Conservation (phyloP, 257 asterid genomes). For the Henckelia pumila region DNA sequence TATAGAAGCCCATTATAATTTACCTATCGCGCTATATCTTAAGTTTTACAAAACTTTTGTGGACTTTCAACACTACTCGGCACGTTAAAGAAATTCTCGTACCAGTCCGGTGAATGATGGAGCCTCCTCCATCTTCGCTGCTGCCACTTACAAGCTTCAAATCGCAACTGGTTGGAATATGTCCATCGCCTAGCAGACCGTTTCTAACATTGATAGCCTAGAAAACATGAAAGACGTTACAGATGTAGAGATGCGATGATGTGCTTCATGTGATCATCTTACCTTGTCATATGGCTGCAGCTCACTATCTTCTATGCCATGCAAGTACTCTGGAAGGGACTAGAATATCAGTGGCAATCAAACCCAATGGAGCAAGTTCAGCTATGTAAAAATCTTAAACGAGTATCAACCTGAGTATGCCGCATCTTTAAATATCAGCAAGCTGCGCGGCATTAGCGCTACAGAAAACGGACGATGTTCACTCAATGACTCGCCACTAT, state of each 20-base stretch:
- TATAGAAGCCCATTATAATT: background rate
- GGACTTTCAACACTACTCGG: conserved; percentile 69
- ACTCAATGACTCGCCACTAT: conserved; percentile 23
- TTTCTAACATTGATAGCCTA: conserved; percentile 61
- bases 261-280: conserved; percentile 8
- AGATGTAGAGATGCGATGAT: background rate
- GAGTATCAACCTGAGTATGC: conserved; percentile 68
- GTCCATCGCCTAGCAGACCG: conserved; percentile 24
- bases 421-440: conserved; percentile 78
- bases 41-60: conserved; percentile 55
- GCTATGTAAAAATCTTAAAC: conserved; percentile 2
- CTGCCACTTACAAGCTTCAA: conserved; percentile 23
- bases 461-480: conserved; percentile 60
- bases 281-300: conserved; percentile 62
- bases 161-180: conserved; percentile 22
- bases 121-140: conserved; percentile 32
- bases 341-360: conserved; percentile 2
- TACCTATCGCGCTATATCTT: conserved; percentile 26
- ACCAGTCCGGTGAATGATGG: conserved; percentile 51
- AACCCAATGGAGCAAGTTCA: conserved; percentile 3
- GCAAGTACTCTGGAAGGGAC: conserved; percentile 72
- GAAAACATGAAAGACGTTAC: conserved; percentile 7
- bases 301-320: conserved; percentile 70
- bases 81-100: conserved; percentile 88
- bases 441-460: conserved; percentile 79